Evolutionary conservation across 2,329 filamentous ascomycete species (phyloP).

Genomic region (Geosmithia morbida): DNA sequence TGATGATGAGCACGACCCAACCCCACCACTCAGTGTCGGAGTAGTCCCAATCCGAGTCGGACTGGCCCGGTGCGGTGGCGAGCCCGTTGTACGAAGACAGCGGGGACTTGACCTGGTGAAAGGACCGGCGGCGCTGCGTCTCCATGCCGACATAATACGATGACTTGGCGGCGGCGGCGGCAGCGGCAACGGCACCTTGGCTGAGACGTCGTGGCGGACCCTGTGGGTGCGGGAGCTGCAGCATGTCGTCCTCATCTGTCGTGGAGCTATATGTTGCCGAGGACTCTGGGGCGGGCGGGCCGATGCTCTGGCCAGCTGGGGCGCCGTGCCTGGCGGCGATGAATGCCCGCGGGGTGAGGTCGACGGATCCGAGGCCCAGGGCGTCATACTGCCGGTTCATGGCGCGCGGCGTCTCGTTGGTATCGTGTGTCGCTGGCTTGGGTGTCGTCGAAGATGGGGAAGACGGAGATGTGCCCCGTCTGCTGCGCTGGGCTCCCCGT

Average conservation of each 20-base stretch:
- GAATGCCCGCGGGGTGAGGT: slow-evolving; percentile 28
- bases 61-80: slow-evolving; percentile 28
- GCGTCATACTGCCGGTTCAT: slow-evolving; percentile 13
- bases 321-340: slow-evolving; percentile 20
- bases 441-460: slow-evolving; percentile 17
- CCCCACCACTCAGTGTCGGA: slow-evolving; percentile 96
- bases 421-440: slow-evolving; percentile 7
- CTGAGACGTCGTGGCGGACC: slow-evolving; percentile 24
- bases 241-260: slow-evolving; percentile 70
- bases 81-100: slow-evolving; percentile 37
- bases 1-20: slow-evolving; percentile 80
- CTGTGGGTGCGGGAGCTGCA: slow-evolving; percentile 44
- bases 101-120: slow-evolving; percentile 43
- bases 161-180: slow-evolving; percentile 38
- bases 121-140: slow-evolving; percentile 28
- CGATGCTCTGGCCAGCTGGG: slow-evolving; percentile 8
- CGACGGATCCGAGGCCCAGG: slow-evolving; percentile 31
- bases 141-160: slow-evolving; percentile 40
- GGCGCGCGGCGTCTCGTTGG: slow-evolving; percentile 7
- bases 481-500: slow-evolving; percentile 50
- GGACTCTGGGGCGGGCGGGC: slow-evolving; percentile 3
- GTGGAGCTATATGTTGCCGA: slow-evolving; percentile 38
- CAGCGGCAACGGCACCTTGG: background rate
- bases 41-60: slow-evolving; percentile 66
- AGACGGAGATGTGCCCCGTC: slow-evolving; percentile 32